Evolutionary conservation across 2,329 filamentous ascomycete genomes (phyloP).

Genomic region (Helotiales sp.): DNA sequence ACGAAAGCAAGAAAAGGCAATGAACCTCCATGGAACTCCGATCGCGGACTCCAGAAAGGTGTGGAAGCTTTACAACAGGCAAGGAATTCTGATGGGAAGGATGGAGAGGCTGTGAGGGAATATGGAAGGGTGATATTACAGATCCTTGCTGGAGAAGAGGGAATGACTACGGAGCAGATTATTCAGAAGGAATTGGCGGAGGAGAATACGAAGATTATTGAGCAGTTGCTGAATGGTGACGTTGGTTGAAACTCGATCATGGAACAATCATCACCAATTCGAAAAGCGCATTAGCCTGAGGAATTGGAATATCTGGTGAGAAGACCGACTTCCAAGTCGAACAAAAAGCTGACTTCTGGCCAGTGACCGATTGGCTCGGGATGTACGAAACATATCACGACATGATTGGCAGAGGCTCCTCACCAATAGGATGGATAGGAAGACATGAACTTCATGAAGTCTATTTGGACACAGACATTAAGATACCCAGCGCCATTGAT

Average conservation of each 20-base stretch:
- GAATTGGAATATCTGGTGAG: background rate
- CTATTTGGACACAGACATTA: background rate
- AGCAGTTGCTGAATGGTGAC: conserved; percentile 49
- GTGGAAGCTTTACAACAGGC: conserved; percentile 53
- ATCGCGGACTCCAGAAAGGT: conserved; percentile 57
- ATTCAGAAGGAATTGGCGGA: conserved; percentile 47
- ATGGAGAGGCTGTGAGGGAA: conserved; percentile 60
- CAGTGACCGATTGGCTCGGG: background rate
- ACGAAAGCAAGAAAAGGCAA: conserved; percentile 6
- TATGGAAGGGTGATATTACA: conserved; percentile 58
- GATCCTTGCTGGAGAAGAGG: conserved; percentile 41
- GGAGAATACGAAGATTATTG: conserved; percentile 49
- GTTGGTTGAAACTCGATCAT: conserved; percentile 6
- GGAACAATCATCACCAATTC: background rate
- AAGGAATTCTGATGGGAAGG: conserved; percentile 50
- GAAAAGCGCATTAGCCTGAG: background rate
- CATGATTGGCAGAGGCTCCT: background rate
- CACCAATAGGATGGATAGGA: background rate
- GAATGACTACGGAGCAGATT: conserved; percentile 37
- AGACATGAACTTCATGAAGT: background rate
- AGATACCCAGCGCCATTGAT: conserved; percentile 8
- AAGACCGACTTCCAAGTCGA: too few species aligned
- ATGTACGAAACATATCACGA: background rate
- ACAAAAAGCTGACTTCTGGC: background rate
- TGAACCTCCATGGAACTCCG: conserved; percentile 51